These are phyloP conservation scores for Pseudopyricularia cyperi DNA, from an alignment of 2,329 filamentous ascomycete species.

Conservation along the genomic window DNA sequence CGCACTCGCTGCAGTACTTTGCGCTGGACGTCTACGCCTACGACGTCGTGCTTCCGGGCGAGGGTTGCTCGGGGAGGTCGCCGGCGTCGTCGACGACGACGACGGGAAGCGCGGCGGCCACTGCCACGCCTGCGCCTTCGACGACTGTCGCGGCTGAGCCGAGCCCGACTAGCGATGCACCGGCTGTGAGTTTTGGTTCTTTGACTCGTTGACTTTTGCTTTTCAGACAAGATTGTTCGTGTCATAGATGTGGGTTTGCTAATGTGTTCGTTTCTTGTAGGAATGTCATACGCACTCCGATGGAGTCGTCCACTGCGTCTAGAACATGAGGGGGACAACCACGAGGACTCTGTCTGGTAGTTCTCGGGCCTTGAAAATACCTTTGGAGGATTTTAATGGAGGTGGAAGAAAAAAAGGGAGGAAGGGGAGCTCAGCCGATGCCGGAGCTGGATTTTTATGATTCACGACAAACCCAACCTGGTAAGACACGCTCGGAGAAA, in stretches of 20 bases:
- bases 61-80: conserved; percentile 43
- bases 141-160: conserved; percentile 2
- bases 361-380: no score
- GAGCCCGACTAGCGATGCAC: conserved; percentile 24
- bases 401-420: neutral
- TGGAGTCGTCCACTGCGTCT: conserved; percentile 22
- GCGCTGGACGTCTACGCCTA: conserved; percentile 54
- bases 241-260: conserved; percentile 31
- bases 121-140: neutral
- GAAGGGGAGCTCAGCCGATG: neutral
- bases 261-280: conserved; percentile 34
- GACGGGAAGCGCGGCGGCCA: neutral
- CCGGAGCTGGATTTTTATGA: neutral
- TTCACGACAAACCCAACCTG: neutral
- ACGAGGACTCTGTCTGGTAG: no score
- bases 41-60: conserved; percentile 49
- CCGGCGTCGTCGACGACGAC: neutral
- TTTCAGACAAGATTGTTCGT: neutral
- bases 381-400: no score
- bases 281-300: conserved; percentile 30
- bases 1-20: conserved; percentile 53
- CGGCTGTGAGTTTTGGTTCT: conserved; percentile 21
- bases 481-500: neutral
- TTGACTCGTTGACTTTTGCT: neutral
- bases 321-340: no score